These are phyloP conservation scores for Trichomonas gallinae DNA, from an alignment of 208 protist genomes.

Conservation along the genomic window DNA sequence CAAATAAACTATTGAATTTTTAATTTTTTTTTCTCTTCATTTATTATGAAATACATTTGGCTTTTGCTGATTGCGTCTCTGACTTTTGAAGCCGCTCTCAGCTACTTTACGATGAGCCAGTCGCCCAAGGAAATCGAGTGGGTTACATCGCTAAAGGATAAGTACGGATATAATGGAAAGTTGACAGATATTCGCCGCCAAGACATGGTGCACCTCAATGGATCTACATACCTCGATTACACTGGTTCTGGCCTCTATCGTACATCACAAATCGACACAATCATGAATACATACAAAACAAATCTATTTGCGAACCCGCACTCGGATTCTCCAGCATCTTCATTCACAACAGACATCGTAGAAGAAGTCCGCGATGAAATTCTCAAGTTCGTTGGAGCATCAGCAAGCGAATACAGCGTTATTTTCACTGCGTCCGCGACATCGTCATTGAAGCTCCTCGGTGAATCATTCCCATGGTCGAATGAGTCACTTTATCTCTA, in stretches of 20 bases:
- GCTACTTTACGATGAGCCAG: not conserved
- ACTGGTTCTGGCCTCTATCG: not conserved
- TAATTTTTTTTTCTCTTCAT: too few relatives aligned
- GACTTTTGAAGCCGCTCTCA: not conserved
- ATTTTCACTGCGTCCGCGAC: conserved; percentile 24
- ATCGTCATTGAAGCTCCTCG: conserved; percentile 20
- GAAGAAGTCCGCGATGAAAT: not conserved
- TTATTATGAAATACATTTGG: not conserved
- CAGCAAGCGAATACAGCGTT: not conserved
- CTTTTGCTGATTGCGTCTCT: not conserved
- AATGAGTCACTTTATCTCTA: not conserved
- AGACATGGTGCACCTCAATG: not conserved
- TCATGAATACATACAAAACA: not conserved
- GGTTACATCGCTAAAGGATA: not conserved
- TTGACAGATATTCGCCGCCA: not conserved
- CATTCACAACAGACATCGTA: not conserved
- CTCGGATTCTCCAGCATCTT: not conserved
- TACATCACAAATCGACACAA: not conserved
- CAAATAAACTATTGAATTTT: too few relatives aligned
- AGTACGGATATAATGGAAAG: not conserved
- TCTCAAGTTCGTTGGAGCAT: not conserved
- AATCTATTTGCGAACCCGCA: not conserved
- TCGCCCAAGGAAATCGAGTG: not conserved
- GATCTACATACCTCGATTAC: not conserved
- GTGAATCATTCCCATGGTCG: conserved; percentile 27